Evolutionary conservation across 2,329 filamentous ascomycete genomes (phyloP), one percentile per base, ranked within the genome.

Genomic region (Microcyclosporella mali): DNA sequence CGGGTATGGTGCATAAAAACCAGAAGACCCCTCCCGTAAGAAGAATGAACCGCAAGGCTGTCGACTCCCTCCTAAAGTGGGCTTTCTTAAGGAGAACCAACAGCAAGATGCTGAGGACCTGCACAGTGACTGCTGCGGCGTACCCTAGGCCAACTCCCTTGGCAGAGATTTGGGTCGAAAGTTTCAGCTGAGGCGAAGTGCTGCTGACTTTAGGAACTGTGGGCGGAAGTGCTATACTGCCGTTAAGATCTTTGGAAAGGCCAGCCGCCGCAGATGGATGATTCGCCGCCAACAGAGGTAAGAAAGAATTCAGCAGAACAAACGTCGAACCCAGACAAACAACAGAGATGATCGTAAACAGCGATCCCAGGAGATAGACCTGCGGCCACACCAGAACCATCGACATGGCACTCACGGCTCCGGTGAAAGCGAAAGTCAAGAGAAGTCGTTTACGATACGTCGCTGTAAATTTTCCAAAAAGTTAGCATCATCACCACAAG

Each of bases 291-390:
- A 95, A 73, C 2, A 95, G 72, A 0, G 90, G 90, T 16, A 97
- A 70, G 56, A 94, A 95, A 0, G 88, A 92, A 67, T 97, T 97
- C 17, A 95, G 72, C n/a, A 97, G 71, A 2, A 95, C 89, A 63
- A 95, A 95, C 0, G 88, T 94, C n/a, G 87, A 88, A 14, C 90
- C 90, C 54, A 95, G 88, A 30, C 86, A 88, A 1, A 86, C 89
- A 58, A 95, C 94, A 32, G 87, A 84, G 31, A 95, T 70, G 51
- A 95, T 84, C 19, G 88, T 87, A 31, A 95, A 72, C 2, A 95
- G 51, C 0, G 84, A 84, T 17, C 84, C 89, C 6, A 95, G 63
- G 3, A 94, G 65, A 60, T 94, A 95, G n/a, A 86, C 68, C 30
- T 75, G 71, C 21, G 86, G 82, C 34, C 75, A 73, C 38, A 95